Evolutionary conservation across 73 alveolate species (phyloP), one percentile per base, ranked within the genome.

Genomic region (Paramecium primaurelia): DNA sequence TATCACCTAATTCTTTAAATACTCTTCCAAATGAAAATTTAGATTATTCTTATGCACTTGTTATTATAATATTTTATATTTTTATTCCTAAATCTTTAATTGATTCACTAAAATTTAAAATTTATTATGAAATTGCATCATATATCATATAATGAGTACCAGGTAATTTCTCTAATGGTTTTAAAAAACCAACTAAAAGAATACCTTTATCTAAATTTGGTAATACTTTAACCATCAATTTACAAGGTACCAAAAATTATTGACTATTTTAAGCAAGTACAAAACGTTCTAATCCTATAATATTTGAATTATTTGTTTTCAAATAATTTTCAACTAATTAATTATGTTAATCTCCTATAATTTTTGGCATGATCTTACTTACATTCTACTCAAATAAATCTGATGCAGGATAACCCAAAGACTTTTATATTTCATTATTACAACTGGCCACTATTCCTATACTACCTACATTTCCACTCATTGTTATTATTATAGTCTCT

Each of bases 171-270:
- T 80, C 71, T 14, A 25, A 47, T 12, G 91, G 91, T 34, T 92
- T 83, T 47, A 92, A 92, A 51, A 92, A 92, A 14, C 95, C 95
- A 42, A 92, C 95, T 2, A 92, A 45, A 22, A 71, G 58, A 14
- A 92, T 92, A 14, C 95, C 95, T 71, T 83, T 86, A 22, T 92
- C 95, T 75, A 92, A 86, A n/a, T 85, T 92, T 26, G 95, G 95
- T 64, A 92, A 59, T 40, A 92, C 86, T 18, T 92, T 92, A 4
- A 92, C 64, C 93, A 92, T 80, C 26, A 89, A 83, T 20, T 77
- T 89, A n/a, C 94, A 89, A 28, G 94, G 94, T 10, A 89, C 92
- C 26, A 89, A 38, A 32, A 26, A 89, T 26, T 28, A 77, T 28
- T 69, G 32, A 34, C 77, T 89, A 45, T 89, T 89, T 26, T 40